Evolutionary conservation across 306 rosid genomes (phyloP).

Genomic region (Lathyrus sativus): DNA sequence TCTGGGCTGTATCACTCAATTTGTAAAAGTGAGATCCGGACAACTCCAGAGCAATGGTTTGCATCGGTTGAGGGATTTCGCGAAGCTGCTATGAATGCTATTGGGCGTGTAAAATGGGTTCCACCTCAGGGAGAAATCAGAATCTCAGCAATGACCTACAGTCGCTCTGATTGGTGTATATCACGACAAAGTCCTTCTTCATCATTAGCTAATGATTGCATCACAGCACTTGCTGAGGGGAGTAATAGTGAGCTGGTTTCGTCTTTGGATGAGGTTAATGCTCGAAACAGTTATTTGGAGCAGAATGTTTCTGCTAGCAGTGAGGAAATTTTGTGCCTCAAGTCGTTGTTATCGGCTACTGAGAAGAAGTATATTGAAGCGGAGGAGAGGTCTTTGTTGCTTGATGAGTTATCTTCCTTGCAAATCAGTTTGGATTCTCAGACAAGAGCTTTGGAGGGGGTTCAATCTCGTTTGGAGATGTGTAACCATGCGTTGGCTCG

Average conservation of each 20-base stretch:
- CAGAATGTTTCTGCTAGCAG: constrained; percentile 43
- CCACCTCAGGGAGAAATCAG: constrained; percentile 97
- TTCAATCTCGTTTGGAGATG: no score
- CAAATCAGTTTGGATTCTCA: no score
- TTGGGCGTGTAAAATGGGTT: constrained; percentile 83
- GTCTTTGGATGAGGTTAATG: constrained; percentile 50
- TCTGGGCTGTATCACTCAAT: no score
- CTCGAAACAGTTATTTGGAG: constrained; percentile 48
- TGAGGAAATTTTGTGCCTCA: constrained; percentile 53
- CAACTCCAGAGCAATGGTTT: constrained; percentile 99
- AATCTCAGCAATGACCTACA: constrained; percentile 88
- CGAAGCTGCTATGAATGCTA: constrained; percentile 74
- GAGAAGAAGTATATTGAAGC: constrained; percentile 54
- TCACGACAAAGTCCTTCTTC: constrained; percentile 99
- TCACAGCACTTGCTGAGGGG: no score
- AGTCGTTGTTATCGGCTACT: constrained; percentile 35
- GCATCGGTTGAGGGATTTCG: constrained; percentile 99
- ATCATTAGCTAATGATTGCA: no score
- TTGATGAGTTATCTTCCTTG: no score
- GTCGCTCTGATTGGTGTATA: constrained; percentile 98
- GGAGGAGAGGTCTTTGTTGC: constrained; percentile 49
- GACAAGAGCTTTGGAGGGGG: no score
- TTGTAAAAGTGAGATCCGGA: no score
- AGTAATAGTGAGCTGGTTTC: constrained; percentile 48
- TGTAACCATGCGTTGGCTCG: no score